These are phyloP conservation scores for Juglanconis sp. DNA, from an alignment of 2,329 filamentous ascomycete genomes.

Conservation along the genomic window DNA sequence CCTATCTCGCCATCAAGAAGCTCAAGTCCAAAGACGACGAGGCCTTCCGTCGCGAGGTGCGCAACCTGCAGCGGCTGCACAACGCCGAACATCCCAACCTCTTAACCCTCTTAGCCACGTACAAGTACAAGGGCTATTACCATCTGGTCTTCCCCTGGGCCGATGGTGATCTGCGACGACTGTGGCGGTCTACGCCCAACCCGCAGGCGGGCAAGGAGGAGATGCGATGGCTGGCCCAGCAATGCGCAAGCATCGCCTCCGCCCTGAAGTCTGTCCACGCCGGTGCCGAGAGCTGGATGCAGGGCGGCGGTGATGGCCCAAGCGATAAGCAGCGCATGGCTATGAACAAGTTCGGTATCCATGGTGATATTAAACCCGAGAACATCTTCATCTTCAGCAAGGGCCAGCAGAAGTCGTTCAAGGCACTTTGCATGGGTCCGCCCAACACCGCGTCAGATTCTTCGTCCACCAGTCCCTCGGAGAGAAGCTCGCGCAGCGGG, in stretches of 20 bases:
- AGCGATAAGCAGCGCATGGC: slow-evolving; percentile 14
- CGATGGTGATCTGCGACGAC: slow-evolving; percentile 16
- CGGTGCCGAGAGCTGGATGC: slow-evolving; percentile 18
- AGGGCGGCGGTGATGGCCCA: slow-evolving; percentile 6
- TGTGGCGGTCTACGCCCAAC: slow-evolving; percentile 17
- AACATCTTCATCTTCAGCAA: slow-evolving; percentile 20
- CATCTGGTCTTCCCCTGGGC: slow-evolving; percentile 20
- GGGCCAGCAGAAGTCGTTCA: slow-evolving; percentile 14
- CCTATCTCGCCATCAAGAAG: slow-evolving; percentile 18
- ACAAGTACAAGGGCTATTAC: slow-evolving; percentile 19
- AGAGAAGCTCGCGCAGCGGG: slow-evolving; percentile 6
- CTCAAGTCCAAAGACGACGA: slow-evolving; percentile 18
- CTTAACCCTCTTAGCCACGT: slow-evolving; percentile 17
- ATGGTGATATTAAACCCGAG: slow-evolving; percentile 21
- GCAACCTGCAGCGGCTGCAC: slow-evolving; percentile 17
- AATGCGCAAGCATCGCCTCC: slow-evolving; percentile 17
- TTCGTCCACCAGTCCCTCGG: slow-evolving; percentile 1
- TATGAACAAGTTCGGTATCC: slow-evolving; percentile 18
- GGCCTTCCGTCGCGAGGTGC: slow-evolving; percentile 17
- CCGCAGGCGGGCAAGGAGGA: slow-evolving; percentile 17
- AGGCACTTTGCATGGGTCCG: slow-evolving; percentile 15
- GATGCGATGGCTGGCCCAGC: slow-evolving; percentile 17
- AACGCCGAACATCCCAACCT: slow-evolving; percentile 19
- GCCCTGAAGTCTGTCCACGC: slow-evolving; percentile 18
- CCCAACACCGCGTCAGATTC: background rate